Conservation (phyloP, 768 basidiomycete species). For the Trametes gibbosa region DNA sequence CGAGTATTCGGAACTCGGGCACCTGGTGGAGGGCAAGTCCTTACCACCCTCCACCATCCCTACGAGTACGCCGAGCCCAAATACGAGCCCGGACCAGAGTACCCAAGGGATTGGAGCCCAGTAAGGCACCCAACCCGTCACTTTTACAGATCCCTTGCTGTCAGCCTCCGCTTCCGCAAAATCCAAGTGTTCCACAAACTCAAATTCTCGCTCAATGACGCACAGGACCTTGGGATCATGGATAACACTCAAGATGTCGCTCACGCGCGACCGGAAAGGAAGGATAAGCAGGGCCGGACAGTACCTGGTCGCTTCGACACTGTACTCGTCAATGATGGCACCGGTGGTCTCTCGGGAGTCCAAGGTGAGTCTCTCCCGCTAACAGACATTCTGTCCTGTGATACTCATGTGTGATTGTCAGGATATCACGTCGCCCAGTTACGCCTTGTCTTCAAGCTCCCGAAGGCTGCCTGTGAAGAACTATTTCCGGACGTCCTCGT, state of each 20-base stretch:
- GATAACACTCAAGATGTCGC: conserved; percentile 31
- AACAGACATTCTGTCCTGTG: not conserved
- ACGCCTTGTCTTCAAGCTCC: conserved; percentile 26
- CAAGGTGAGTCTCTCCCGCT: conserved; percentile 20
- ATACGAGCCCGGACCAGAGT: too few relatives aligned
- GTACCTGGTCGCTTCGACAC: conserved; percentile 35
- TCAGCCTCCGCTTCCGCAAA: conserved; percentile 22
- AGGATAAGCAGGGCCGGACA: conserved; percentile 9
- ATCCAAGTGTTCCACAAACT: conserved; percentile 32
- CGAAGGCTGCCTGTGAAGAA: not conserved
- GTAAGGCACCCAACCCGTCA: too few relatives aligned
- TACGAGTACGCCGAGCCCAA: too few relatives aligned
- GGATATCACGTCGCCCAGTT: conserved; percentile 29
- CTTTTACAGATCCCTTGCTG: too few relatives aligned
- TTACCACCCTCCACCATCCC: too few relatives aligned
- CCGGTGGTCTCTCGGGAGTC: not conserved
- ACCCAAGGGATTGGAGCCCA: too few relatives aligned
- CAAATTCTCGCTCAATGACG: conserved; percentile 27
- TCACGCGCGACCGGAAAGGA: conserved; percentile 23
- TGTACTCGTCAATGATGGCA: conserved; percentile 25
- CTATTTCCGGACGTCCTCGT: conserved; percentile 1
- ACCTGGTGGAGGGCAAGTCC: too few relatives aligned
- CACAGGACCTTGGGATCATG: conserved; percentile 10
- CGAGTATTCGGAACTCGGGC: too few relatives aligned
- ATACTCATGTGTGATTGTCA: not conserved